A percentile compares a stretch with the other conserved stretches of the same genome.
phyloP scores from a whole-genome alignment of 345 rosid species.

The Draba incana region DNA sequence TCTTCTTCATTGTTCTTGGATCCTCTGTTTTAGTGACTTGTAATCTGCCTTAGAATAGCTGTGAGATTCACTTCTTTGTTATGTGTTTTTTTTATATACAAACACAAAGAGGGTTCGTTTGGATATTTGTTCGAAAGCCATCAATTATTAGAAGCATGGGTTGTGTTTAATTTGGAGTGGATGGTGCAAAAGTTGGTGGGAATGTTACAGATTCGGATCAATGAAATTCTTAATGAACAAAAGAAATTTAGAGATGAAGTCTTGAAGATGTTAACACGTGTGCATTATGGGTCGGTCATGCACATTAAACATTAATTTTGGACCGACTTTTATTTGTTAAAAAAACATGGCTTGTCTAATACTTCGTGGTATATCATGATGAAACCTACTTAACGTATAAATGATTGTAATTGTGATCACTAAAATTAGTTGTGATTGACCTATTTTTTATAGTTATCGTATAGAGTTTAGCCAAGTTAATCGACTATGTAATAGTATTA shows the following conservation, averaged over 20 bases:
- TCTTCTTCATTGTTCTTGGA: slow-evolving; percentile 27
- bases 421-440: slow-evolving; percentile 15
- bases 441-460: neutral
- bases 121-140: slow-evolving; percentile 6
- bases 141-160: slow-evolving; percentile 25
- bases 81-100: slow-evolving; percentile 19
- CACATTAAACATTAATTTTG: slow-evolving; percentile 25
- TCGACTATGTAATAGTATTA: neutral
- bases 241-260: slow-evolving; percentile 23
- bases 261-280: slow-evolving; percentile 30
- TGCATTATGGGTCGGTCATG: slow-evolving; percentile 27
- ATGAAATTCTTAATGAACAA: slow-evolving; percentile 24
- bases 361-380: slow-evolving; percentile 33
- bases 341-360: slow-evolving; percentile 24
- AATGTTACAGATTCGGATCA: slow-evolving; percentile 43
- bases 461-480: slow-evolving; percentile 4
- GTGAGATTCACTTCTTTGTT: slow-evolving; percentile 27
- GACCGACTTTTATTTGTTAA: slow-evolving; percentile 20
- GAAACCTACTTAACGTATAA: slow-evolving; percentile 7
- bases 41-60: neutral
- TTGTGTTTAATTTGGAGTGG: slow-evolving; percentile 47
- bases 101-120: slow-evolving; percentile 18
- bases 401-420: slow-evolving; percentile 20
- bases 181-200: slow-evolving; percentile 40
- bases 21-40: neutral